Base-by-base conservation (phyloP, 208 protist species). In the Strigomonas galati region DNA sequence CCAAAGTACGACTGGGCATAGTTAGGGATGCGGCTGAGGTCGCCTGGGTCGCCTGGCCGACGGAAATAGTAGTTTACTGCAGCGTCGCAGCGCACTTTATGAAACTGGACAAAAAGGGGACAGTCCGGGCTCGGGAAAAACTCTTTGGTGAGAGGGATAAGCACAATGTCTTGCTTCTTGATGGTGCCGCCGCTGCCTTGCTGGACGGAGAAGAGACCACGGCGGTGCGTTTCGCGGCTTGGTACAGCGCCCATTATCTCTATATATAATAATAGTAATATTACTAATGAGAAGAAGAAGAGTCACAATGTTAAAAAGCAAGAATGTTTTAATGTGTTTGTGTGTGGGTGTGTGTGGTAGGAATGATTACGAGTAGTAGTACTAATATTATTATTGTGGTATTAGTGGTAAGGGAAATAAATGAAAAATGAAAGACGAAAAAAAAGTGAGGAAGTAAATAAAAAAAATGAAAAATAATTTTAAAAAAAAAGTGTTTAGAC, bases 61-160 rank as follows among this genome's bases (percentile, higher is more conserved):
- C 88, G 82, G 57, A 94, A 89, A 77, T 91, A 94, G 65, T 92
- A 94, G 61, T 89, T 92, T 57, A 92, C 88, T 46, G 81, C 79
- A 1, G 83, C 81, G 68, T 94, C 85, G 73, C 85, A 90, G 43
- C 88, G 82, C 1, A 84, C 81, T 61, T 79, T 73, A 71, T 92
- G 81, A 52, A 94, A 92, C 76, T 92, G 88, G 62, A 87, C 72
- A 46, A 94, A 94, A 9, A 94, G 76, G 0, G 88, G 72, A 40
- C 88, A 94, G 66, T 94, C 84, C 0, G 82, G 78, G 2, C 64
- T 78, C 0, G 88, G 84, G 49, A 94, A 94, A 68, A 82, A 94
- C 59, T 89, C 80, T 53, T 78, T 78, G 0, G 85, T 91, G 37
- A 94, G 83, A 0, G 88, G 88, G 30, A 94, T 84, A 15, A 94